Evolutionary conservation across 495 filamentous ascomycete genomes (phyloP).

Genomic region (Penicillium flavigenum): DNA sequence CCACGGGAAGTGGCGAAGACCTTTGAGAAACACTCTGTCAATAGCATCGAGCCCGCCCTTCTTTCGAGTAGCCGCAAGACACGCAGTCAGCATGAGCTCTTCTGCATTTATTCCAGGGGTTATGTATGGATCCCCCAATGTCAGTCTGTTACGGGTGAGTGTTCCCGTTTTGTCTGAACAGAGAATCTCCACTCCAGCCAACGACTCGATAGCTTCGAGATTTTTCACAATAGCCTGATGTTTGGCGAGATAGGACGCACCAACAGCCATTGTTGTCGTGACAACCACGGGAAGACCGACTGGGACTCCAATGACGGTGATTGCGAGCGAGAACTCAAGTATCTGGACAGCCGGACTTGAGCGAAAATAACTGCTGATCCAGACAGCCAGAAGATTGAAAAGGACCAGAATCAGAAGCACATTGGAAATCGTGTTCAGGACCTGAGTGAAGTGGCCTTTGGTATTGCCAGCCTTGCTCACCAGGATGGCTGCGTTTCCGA

Average conservation of each 20-base stretch:
- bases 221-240: conserved; percentile 93
- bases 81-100: conserved; percentile 88
- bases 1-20: conserved; percentile 72
- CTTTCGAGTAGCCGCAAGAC: conserved; percentile 86
- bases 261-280: conserved; percentile 95
- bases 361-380: conserved; percentile 85
- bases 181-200: conserved; percentile 90
- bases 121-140: conserved; percentile 79
- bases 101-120: conserved; percentile 74
- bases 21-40: conserved; percentile 90
- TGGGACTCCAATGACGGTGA: conserved; percentile 89
- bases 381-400: conserved; percentile 75
- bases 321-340: conserved; percentile 77
- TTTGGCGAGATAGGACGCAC: conserved; percentile 85
- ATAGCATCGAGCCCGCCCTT: conserved; percentile 95
- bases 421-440: conserved; percentile 74
- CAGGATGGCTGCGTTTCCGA: conserved; percentile 83
- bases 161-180: conserved; percentile 92
- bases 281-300: conserved; percentile 95
- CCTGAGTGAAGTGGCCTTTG: conserved; percentile 84
- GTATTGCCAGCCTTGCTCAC: conserved; percentile 71
- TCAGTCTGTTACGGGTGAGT: conserved; percentile 90
- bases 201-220: conserved; percentile 88
- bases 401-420: conserved; percentile 74
- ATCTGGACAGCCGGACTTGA: conserved; percentile 72